These are phyloP conservation scores for Epichloe hybrida DNA, from an alignment of 2,329 filamentous ascomycete genomes.

Conservation along the genomic window DNA sequence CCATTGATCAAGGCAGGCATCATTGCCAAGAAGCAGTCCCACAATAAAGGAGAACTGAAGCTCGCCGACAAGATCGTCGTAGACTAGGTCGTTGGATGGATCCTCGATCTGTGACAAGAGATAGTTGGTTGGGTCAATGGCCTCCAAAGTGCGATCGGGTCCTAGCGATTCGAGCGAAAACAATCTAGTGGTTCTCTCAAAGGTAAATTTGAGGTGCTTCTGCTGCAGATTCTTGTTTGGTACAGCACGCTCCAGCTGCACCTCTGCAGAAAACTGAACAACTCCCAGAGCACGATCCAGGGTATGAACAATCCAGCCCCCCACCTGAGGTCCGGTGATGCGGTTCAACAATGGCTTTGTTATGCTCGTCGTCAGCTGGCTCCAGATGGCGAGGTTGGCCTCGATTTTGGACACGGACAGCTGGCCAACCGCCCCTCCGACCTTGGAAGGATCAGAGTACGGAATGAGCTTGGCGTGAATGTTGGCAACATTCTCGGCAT, in stretches of 20 bases:
- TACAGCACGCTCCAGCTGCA: slow-evolving; percentile 27
- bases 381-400: slow-evolving; percentile 32
- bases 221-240: slow-evolving; percentile 18
- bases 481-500: slow-evolving; percentile 25
- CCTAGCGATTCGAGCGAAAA: slow-evolving; percentile 26
- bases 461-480: slow-evolving; percentile 30
- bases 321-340: slow-evolving; percentile 28
- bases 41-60: slow-evolving; percentile 46
- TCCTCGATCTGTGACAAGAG: slow-evolving; percentile 27
- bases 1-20: slow-evolving; percentile 49
- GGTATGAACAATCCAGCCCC: slow-evolving; percentile 40
- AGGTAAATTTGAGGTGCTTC: slow-evolving; percentile 34
- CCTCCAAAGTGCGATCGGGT: slow-evolving; percentile 27
- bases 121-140: slow-evolving; percentile 34
- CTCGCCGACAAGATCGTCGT: slow-evolving; percentile 41
- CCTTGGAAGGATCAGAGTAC: slow-evolving; percentile 25
- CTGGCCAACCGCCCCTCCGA: slow-evolving; percentile 8
- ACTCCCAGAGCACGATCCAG: slow-evolving; percentile 36
- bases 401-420: slow-evolving; percentile 10
- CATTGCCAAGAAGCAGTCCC: slow-evolving; percentile 43
- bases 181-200: slow-evolving; percentile 28
- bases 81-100: slow-evolving; percentile 11
- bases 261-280: slow-evolving; percentile 22
- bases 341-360: slow-evolving; percentile 29
- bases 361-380: slow-evolving; percentile 35